phyloP scores from a whole-genome alignment of 495 filamentous ascomycete genomes.

The Talaromyces wortmannii region DNA sequence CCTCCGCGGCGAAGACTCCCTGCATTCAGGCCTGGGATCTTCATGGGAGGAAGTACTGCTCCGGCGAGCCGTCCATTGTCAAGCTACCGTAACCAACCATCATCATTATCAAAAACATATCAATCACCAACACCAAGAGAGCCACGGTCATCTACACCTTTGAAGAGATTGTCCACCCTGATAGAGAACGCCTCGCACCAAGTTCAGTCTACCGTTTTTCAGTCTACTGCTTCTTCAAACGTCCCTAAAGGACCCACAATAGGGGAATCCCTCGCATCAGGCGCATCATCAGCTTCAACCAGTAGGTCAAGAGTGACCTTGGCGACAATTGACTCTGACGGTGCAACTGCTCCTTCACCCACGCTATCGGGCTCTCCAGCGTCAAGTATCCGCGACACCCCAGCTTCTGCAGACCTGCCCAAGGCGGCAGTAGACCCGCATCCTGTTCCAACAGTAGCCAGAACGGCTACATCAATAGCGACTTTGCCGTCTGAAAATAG shows the following conservation, averaged over 20 bases:
- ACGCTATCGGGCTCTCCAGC: neutral
- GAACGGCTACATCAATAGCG: neutral
- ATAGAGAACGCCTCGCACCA: neutral
- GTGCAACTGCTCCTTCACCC: neutral
- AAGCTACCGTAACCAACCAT: slow-evolving; percentile 12
- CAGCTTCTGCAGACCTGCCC: neutral
- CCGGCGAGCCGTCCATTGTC: slow-evolving; percentile 24
- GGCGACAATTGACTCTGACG: neutral
- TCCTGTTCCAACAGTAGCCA: neutral
- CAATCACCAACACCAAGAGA: neutral
- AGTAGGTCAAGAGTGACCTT: neutral
- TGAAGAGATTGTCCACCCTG: neutral
- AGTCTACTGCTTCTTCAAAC: neutral
- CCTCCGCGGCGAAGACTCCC: neutral
- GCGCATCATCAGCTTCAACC: neutral
- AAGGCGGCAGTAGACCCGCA: neutral
- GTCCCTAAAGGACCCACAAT: neutral
- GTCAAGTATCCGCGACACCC: neutral
- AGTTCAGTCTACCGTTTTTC: neutral
- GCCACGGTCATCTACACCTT: neutral
- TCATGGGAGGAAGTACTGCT: neutral
- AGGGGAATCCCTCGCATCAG: neutral
- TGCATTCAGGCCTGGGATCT: neutral
- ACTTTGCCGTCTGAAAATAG: neutral
- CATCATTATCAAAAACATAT: neutral